Evolutionary conservation across 208 protist genomes (phyloP).

Genomic region (Crithidia fasciculata): DNA sequence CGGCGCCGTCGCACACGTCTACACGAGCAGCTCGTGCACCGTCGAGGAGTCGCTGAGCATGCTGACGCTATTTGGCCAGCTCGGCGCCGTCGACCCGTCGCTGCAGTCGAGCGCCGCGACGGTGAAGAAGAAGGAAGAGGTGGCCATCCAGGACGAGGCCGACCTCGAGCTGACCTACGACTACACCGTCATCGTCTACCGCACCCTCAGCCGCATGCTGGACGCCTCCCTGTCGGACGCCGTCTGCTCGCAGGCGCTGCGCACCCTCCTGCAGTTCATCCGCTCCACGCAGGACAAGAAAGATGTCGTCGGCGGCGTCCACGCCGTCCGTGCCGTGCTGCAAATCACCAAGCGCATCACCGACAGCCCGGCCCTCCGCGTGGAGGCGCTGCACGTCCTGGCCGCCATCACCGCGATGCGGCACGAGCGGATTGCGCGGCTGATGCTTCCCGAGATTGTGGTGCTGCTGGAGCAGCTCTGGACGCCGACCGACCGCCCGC

Average conservation of each 20-base stretch:
- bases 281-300: constrained; percentile 81
- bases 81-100: constrained; percentile 85
- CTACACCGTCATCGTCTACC: constrained; percentile 92
- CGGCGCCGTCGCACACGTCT: constrained; percentile 67
- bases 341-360: constrained; percentile 77
- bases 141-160: constrained; percentile 76
- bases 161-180: constrained; percentile 92
- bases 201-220: constrained; percentile 87
- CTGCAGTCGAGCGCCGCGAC: constrained; percentile 49
- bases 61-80: constrained; percentile 87
- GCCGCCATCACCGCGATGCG: constrained; percentile 81
- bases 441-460: constrained; percentile 90
- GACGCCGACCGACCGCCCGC: constrained; percentile 74
- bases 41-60: constrained; percentile 70
- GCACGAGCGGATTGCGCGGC: constrained; percentile 83
- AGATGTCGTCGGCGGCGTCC: constrained; percentile 81
- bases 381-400: constrained; percentile 88
- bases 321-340: constrained; percentile 82
- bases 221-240: constrained; percentile 83
- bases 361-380: constrained; percentile 78
- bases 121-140: constrained; percentile 72
- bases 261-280: constrained; percentile 87
- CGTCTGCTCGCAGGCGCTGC: constrained; percentile 84
- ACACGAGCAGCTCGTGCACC: constrained; percentile 72
- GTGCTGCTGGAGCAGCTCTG: constrained; percentile 90